Evolutionary conservation across 2,329 filamentous ascomycete genomes (phyloP).

Genomic region (Aspergillus intermedius): DNA sequence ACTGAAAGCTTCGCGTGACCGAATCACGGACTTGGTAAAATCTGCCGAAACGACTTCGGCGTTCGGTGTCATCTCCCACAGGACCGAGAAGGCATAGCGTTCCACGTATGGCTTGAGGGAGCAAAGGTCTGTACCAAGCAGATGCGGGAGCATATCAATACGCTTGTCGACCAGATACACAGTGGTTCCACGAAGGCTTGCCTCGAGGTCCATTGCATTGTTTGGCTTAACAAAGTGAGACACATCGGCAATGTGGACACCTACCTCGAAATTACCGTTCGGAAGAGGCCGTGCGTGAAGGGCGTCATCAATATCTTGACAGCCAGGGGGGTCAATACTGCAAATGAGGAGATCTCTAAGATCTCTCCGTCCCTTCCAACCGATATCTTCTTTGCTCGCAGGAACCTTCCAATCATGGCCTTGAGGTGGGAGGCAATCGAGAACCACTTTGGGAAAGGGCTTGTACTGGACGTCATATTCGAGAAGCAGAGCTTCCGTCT

Average conservation of each 20-base stretch:
- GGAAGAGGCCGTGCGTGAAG: constrained; percentile 77
- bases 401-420: constrained; percentile 94
- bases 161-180: constrained; percentile 98
- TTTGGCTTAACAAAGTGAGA: constrained; percentile 97
- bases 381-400: constrained; percentile 66
- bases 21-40: constrained; percentile 97
- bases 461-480: constrained; percentile 98
- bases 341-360: constrained; percentile 81
- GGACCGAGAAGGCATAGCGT: constrained; percentile 74
- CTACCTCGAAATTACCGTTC: constrained; percentile 92
- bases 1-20: constrained; percentile 92
- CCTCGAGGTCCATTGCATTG: constrained; percentile 95
- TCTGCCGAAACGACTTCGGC: constrained; percentile 78
- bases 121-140: constrained; percentile 91
- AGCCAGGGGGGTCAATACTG: constrained; percentile 93
- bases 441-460: constrained; percentile 89
- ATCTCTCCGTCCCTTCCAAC: constrained; percentile 81
- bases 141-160: constrained; percentile 97
- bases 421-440: constrained; percentile 86
- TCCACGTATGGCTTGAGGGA: constrained; percentile 98
- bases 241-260: constrained; percentile 98
- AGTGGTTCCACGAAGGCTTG: constrained; percentile 86
- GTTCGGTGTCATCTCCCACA: constrained; percentile 82
- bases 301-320: constrained; percentile 97
- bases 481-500: constrained; percentile 87